Conservation (phyloP, 176 grass and related monocot species). For the Eragrostis nindensis region DNA sequence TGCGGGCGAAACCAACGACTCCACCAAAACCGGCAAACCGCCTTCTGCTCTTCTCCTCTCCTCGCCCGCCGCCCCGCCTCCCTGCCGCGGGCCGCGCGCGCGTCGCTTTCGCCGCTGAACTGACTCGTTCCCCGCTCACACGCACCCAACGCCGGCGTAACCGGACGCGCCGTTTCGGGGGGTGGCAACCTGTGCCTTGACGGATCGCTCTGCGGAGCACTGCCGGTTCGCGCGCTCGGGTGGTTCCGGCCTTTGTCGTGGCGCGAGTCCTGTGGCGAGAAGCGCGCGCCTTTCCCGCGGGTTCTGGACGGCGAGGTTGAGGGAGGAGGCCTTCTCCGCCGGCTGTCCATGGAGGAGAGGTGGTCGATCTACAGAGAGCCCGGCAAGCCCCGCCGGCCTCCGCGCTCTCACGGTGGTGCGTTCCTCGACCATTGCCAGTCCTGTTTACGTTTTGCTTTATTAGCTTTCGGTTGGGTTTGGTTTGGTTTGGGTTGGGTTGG, state of each 20-base stretch:
- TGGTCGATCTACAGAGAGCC: constrained; percentile 42
- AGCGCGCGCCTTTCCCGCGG: not conserved
- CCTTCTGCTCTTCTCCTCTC: not conserved
- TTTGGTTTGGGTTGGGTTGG: not conserved
- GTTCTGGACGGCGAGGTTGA: not conserved
- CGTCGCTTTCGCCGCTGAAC: constrained; percentile 1
- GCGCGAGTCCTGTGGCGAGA: not conserved
- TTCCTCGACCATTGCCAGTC: constrained; percentile 16
- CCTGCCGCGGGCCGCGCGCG: not conserved
- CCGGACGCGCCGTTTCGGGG: constrained; percentile 20
- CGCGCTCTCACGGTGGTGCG: constrained; percentile 56
- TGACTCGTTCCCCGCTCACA: not conserved
- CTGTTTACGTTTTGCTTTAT: not conserved
- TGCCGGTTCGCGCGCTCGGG: not conserved
- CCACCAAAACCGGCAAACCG: constrained; percentile 39
- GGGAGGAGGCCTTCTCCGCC: not conserved
- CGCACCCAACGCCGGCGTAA: not conserved
- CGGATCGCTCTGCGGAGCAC: not conserved
- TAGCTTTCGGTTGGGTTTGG: not conserved
- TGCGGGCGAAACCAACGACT: constrained; percentile 53
- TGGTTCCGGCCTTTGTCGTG: not conserved
- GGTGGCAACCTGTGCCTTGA: not conserved
- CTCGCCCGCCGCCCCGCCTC: not conserved
- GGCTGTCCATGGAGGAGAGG: constrained; percentile 54
- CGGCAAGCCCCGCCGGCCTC: constrained; percentile 42